Evolutionary conservation across 2,329 filamentous ascomycete genomes (phyloP).

Genomic region (Emmonsia crescens): DNA sequence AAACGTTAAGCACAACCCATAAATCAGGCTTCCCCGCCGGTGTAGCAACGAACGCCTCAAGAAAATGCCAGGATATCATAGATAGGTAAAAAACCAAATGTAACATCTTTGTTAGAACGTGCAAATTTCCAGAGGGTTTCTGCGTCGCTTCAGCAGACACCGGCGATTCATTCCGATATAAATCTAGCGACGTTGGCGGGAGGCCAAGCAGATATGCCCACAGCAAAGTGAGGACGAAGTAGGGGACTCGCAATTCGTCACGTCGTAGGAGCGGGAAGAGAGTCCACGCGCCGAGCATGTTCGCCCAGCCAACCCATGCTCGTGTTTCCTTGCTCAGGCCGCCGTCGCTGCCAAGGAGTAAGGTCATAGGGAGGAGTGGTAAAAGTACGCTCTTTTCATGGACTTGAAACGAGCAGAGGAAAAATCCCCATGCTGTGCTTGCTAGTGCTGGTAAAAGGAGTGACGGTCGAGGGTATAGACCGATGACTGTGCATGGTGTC

Average conservation of each 20-base stretch:
- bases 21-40: slow-evolving; percentile 76
- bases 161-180: slow-evolving; percentile 47
- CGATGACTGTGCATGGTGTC: slow-evolving; percentile 67
- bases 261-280: slow-evolving; percentile 83
- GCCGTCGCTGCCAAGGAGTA: slow-evolving; percentile 67
- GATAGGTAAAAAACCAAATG: slow-evolving; percentile 65
- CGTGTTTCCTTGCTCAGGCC: slow-evolving; percentile 66
- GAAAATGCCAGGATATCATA: slow-evolving; percentile 73
- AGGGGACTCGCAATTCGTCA: slow-evolving; percentile 75
- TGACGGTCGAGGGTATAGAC: slow-evolving; percentile 64
- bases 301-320: slow-evolving; percentile 93
- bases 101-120: slow-evolving; percentile 54
- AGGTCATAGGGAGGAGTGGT: slow-evolving; percentile 84
- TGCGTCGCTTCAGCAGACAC: slow-evolving; percentile 22
- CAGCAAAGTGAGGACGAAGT: slow-evolving; percentile 69
- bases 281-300: slow-evolving; percentile 80
- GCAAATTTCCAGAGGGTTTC: slow-evolving; percentile 35
- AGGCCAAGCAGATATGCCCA: slow-evolving; percentile 89
- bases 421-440: slow-evolving; percentile 88
- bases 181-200: slow-evolving; percentile 61
- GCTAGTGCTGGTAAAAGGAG: slow-evolving; percentile 72
- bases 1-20: slow-evolving; percentile 86
- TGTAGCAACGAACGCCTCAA: slow-evolving; percentile 57
- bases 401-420: slow-evolving; percentile 94
- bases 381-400: slow-evolving; percentile 96